Evolutionary conservation across 2,329 filamentous ascomycete species (phyloP).

Genomic region (Daldinia sp.): DNA sequence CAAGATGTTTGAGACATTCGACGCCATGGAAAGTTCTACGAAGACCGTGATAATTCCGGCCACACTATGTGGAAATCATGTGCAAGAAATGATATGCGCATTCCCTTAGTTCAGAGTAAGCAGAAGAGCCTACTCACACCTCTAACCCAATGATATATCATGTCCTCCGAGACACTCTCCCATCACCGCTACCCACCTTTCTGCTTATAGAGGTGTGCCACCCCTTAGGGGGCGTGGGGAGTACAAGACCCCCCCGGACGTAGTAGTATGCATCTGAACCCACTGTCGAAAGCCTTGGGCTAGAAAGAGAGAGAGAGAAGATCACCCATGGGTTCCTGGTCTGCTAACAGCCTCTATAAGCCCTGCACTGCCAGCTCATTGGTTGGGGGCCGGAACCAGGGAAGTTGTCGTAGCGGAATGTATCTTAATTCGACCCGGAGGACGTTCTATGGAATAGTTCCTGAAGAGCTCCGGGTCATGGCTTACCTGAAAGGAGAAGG

Average conservation of each 20-base stretch:
- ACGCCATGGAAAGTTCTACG: slow-evolving; percentile 31
- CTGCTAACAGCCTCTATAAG: slow-evolving; percentile 51
- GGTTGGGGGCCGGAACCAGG: slow-evolving; percentile 45
- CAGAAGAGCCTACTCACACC: slow-evolving; percentile 43
- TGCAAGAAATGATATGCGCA: slow-evolving; percentile 50
- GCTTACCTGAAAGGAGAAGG: slow-evolving; percentile 9
- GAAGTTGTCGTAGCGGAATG: slow-evolving; percentile 46
- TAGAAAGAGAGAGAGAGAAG: slow-evolving; percentile 33
- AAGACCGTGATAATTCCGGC: slow-evolving; percentile 41
- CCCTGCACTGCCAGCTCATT: slow-evolving; percentile 46
- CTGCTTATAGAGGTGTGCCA: slow-evolving; percentile 28
- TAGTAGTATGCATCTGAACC: slow-evolving; percentile 40
- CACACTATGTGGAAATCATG: slow-evolving; percentile 49
- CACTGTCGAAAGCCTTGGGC: slow-evolving; percentile 36
- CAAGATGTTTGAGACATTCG: slow-evolving; percentile 16
- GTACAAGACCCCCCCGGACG: slow-evolving; percentile 28
- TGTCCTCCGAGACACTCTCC: slow-evolving; percentile 33
- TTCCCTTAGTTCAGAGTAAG: slow-evolving; percentile 44
- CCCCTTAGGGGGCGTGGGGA: slow-evolving; percentile 36
- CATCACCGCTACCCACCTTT: slow-evolving; percentile 39
- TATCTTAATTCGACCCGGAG: slow-evolving; percentile 45
- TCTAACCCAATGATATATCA: slow-evolving; percentile 46
- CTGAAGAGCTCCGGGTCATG: slow-evolving; percentile 25
- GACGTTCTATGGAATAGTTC: slow-evolving; percentile 39
- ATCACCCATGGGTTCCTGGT: slow-evolving; percentile 47